A percentile compares a stretch with the other conserved stretches of the same genome.
These are phyloP conservation scores for Zymoseptoria ardabiliae DNA, from an alignment of 2,329 filamentous ascomycete species.

Conservation along the genomic window DNA sequence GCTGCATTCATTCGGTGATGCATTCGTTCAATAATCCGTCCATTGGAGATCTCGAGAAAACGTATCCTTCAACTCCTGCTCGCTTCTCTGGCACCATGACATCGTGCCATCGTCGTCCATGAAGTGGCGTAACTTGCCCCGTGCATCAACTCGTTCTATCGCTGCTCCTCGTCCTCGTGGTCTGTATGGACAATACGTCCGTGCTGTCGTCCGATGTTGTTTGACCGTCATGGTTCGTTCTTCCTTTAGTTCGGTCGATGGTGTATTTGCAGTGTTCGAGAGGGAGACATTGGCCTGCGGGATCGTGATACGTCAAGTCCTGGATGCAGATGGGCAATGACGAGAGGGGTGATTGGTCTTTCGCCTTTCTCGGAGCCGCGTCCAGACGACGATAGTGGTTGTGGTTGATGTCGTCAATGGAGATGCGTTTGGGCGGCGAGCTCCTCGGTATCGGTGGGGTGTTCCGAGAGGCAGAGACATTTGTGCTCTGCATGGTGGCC, in stretches of 20 bases:
- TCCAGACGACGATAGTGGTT: background rate
- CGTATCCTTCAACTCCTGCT: too few relatives aligned
- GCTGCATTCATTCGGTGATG: too few relatives aligned
- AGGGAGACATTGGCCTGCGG: background rate
- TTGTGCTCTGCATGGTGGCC: background rate
- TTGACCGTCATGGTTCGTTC: background rate
- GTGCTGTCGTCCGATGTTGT: background rate
- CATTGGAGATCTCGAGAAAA: too few relatives aligned
- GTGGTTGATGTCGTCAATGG: background rate
- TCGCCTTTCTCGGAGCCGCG: background rate
- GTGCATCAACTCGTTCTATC: background rate
- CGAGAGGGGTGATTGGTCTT: too few relatives aligned
- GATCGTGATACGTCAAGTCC: background rate
- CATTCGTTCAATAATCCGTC: too few relatives aligned
- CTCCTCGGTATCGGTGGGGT: background rate
- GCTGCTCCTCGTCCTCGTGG: background rate
- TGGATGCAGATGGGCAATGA: too few relatives aligned
- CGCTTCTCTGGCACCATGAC: too few relatives aligned
- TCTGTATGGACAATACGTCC: background rate
- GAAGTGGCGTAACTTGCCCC: too few relatives aligned
- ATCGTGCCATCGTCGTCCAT: too few relatives aligned
- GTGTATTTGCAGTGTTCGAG: too few relatives aligned
- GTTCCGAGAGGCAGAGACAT: background rate
- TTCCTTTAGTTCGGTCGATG: too few relatives aligned
- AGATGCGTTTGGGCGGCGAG: background rate